These are phyloP conservation scores for Fraxinus dipetala DNA, from an alignment of 305 asterid genomes.

Conservation along the genomic window DNA sequence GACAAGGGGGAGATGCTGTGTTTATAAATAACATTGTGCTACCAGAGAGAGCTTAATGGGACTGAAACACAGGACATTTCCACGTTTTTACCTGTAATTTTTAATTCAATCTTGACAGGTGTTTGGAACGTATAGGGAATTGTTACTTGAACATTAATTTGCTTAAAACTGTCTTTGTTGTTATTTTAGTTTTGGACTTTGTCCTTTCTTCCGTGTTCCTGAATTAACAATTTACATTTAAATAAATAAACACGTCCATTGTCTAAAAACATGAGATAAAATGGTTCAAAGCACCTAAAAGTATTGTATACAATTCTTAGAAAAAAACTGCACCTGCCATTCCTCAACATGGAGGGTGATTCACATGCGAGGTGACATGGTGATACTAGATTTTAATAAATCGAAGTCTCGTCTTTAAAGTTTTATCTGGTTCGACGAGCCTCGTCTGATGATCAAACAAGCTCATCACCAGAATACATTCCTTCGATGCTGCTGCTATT, in stretches of 20 bases:
- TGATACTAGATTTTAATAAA: neutral
- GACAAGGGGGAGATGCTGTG: neutral
- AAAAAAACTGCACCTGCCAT: neutral
- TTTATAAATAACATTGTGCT: neutral
- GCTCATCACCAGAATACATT: neutral
- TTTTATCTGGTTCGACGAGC: neutral
- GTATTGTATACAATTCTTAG: neutral
- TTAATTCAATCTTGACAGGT: slow-evolving; percentile 8
- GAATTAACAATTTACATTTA: neutral
- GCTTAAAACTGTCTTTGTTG: slow-evolving; percentile 25
- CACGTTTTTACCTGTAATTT: slow-evolving; percentile 13
- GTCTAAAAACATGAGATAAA: neutral
- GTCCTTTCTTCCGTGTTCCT: neutral
- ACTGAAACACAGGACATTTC: slow-evolving; percentile 9
- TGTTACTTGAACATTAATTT: slow-evolving; percentile 9
- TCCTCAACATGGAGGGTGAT: neutral
- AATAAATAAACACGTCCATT: neutral
- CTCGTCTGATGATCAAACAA: neutral
- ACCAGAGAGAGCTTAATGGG: slow-evolving; percentile 3
- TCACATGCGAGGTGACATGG: neutral
- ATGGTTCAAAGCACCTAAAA: neutral
- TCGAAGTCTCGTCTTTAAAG: neutral
- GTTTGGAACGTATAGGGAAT: slow-evolving; percentile 18
- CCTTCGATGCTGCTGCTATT: neutral
- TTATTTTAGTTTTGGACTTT: neutral